Conservation (phyloP, 1,284 basidiomycete genomes). For the Mycosarcoma mackinlayi region DNA sequence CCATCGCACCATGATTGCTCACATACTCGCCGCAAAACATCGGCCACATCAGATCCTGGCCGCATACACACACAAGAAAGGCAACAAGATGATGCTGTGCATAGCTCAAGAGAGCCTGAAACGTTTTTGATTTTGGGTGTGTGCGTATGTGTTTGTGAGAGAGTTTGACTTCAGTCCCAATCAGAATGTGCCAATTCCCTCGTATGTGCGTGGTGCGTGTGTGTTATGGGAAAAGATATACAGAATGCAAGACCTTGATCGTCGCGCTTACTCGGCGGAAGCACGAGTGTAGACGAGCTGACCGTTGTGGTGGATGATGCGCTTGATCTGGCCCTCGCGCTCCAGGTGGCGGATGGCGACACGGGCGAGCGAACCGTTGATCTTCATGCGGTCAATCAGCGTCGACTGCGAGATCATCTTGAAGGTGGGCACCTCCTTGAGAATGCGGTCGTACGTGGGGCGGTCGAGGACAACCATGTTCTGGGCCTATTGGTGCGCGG, state of each 20-base stretch:
- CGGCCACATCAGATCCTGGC: too few relatives aligned
- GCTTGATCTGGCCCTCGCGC: conserved; percentile 95
- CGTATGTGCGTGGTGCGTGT: not conserved
- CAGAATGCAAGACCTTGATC: not conserved
- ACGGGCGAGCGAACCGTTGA: conserved; percentile 95
- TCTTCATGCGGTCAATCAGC: conserved; percentile 95
- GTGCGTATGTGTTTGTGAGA: conserved; percentile 4
- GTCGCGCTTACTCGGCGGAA: conserved; percentile 44
- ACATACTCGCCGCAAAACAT: too few relatives aligned
- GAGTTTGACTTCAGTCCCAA: too few relatives aligned
- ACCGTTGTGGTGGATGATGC: conserved; percentile 92
- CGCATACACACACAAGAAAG: too few relatives aligned
- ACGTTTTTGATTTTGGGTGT: not conserved
- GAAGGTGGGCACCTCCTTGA: conserved; percentile 99
- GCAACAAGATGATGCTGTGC: not conserved
- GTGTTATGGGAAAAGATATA: not conserved
- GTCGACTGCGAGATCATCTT: conserved; percentile 90
- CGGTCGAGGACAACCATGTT: conserved; percentile 84
- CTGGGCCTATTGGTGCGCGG: conserved; percentile 66
- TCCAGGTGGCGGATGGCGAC: conserved; percentile 92
- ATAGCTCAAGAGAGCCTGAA: not conserved
- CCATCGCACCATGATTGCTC: too few relatives aligned
- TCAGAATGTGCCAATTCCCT: too few relatives aligned
- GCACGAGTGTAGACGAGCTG: conserved; percentile 85
- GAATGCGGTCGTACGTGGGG: conserved; percentile 87